Base-by-base conservation (phyloP, 2,329 filamentous ascomycete genomes). In the Lecanoromycetidae sp. region DNA sequence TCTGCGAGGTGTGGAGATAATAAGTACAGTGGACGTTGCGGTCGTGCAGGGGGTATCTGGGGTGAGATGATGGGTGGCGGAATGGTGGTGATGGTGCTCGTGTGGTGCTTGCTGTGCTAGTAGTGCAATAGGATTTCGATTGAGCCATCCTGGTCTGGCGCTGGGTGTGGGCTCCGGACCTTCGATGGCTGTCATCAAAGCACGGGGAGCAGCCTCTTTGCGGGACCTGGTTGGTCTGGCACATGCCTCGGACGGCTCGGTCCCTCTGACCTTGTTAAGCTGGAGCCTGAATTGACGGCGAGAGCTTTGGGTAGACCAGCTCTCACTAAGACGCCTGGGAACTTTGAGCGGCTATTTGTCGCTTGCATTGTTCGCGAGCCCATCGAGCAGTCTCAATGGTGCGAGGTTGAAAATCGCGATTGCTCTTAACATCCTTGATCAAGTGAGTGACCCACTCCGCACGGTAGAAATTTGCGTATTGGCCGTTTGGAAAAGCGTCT, bases 281-380 rank as follows among this genome's bases (percentile, higher is more conserved):
- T 41, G 13, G n/a, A 29, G 23, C 25, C 29, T 13, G 20, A 26
- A 9, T 10, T 25, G 22, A 30, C 37, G 34, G 27, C 22, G 23
- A 9, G 32, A 30, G n/a, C 12, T 27, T 30, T 35, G 13, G 12
- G 22, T n/a, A 26, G 10, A n/a, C n/a, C 26, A 12, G 12, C 2
- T 9, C 12, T 32, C 20, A 5, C 44, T 46, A 55, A 38, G 52
- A 52, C 49, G 54, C 48, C 27, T 54, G 53, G 25, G 32, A 34
- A 7, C 30, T 34, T 37, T 49, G 49, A 23, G 45, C 48, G 34
- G 26, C 46, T 44, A 80, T 68, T 67, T 98, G 91, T 58, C 87
- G 84, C 76, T 95, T 96, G 64, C 96, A 88, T 65, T 95, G 87
- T 68, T 96, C 91, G 52, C 90, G 83, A 54, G 91, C 88, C 91